Evolutionary conservation across 2,329 filamentous ascomycete species (phyloP).

Genomic region (Xylaria sp.): DNA sequence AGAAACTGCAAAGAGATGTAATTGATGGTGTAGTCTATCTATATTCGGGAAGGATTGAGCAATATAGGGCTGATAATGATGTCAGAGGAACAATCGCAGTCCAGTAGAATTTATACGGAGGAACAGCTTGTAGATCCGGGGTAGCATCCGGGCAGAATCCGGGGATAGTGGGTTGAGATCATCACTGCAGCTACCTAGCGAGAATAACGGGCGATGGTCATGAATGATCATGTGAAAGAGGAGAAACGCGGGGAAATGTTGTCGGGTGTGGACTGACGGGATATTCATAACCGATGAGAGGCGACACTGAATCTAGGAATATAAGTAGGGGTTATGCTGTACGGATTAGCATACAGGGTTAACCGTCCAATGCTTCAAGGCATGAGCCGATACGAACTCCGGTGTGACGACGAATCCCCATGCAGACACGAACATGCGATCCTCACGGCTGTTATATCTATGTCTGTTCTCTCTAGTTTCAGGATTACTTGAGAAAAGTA

Average conservation of each 20-base stretch:
- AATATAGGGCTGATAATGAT: background rate
- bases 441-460: constrained; percentile 1
- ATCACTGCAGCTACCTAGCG: constrained; percentile 22
- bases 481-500: constrained; percentile 36
- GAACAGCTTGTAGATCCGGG: constrained; percentile 17
- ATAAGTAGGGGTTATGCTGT: background rate
- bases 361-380: background rate
- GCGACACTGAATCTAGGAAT: background rate
- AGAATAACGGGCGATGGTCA: constrained; percentile 13
- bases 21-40: background rate
- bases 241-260: constrained; percentile 34
- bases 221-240: constrained; percentile 28
- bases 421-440: constrained; percentile 20
- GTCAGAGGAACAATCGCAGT: background rate
- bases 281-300: background rate
- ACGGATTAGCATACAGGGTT: background rate
- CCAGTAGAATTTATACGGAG: background rate
- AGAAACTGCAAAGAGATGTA: background rate
- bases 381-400: background rate
- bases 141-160: constrained; percentile 1
- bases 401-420: background rate
- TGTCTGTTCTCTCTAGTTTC: constrained; percentile 12
- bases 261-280: background rate
- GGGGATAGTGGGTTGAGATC: constrained; percentile 25
- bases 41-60: background rate